Conservation (phyloP, 192 early-diverging fungal genomes). For the Coemansia sp. region DNA sequence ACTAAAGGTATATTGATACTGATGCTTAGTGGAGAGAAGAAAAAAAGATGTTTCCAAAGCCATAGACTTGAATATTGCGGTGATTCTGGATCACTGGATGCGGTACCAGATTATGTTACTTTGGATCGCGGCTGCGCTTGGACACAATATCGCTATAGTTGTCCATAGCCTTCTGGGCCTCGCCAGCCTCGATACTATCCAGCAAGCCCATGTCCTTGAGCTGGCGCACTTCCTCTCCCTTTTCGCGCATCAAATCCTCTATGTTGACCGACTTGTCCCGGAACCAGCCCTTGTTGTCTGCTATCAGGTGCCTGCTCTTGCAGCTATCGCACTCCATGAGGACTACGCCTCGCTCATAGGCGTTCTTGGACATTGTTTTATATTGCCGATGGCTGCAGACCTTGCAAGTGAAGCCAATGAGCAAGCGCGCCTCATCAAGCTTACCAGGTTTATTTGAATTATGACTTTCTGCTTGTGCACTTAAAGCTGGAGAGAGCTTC, state of each 20-base stretch:
- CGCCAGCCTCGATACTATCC: conserved; percentile 37
- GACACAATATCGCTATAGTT: conserved; percentile 6
- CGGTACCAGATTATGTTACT: background rate
- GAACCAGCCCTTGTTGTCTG: conserved; percentile 97
- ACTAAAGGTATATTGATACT: background rate
- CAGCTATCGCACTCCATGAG: conserved; percentile 91
- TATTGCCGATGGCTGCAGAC: conserved; percentile 81
- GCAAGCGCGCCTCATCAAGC: conserved; percentile 48
- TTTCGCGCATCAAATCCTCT: conserved; percentile 77
- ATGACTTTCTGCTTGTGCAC: background rate
- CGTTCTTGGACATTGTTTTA: conserved; percentile 89
- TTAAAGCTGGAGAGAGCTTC: background rate
- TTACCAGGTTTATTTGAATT: background rate
- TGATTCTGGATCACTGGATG: background rate
- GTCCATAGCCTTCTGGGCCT: conserved; percentile 22
- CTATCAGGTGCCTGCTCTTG: conserved; percentile 90
- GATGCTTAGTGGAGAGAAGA: background rate
- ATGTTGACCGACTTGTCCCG: conserved; percentile 66
- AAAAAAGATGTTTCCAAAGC: too few relatives aligned
- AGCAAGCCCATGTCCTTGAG: conserved; percentile 40
- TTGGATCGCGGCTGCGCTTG: conserved; percentile 8
- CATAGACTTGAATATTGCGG: background rate
- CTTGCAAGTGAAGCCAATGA: conserved; percentile 95
- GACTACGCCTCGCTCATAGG: conserved; percentile 90
- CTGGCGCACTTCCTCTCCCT: conserved; percentile 68